Percentiles rank a stretch among this genome's conserved stretches.
Evolutionary conservation across 306 rosid genomes (phyloP).

Genomic region (Malus fusca): DNA sequence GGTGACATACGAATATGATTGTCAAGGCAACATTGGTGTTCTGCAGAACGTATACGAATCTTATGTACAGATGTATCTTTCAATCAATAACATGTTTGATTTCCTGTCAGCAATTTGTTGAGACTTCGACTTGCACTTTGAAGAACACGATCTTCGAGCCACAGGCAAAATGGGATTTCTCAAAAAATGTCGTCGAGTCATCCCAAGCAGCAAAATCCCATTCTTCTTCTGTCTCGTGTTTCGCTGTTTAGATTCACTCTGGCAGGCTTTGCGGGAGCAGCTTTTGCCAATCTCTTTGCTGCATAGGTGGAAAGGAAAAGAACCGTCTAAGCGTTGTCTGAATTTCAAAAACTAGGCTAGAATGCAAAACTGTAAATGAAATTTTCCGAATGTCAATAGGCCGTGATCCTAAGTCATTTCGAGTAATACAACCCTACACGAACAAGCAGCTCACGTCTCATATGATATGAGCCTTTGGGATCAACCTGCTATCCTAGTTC

Average conservation of each 20-base stretch:
- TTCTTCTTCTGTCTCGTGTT: conserved; percentile 32
- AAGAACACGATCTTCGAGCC: not conserved
- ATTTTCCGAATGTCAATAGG: not conserved
- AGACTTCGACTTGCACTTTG: not conserved
- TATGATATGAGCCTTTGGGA: not conserved
- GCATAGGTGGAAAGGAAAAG: conserved; percentile 17
- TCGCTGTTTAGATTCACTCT: conserved; percentile 43
- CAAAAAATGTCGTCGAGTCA: conserved; percentile 11
- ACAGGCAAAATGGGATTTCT: not conserved
- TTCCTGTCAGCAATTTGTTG: conserved; percentile 6
- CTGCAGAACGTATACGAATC: not conserved
- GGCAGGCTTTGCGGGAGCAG: conserved; percentile 35
- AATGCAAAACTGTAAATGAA: not conserved
- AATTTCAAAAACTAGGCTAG: not conserved
- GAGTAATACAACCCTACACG: not conserved
- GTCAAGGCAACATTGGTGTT: not conserved
- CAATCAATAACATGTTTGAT: not conserved
- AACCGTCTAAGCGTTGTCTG: not conserved
- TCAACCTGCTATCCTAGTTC: not conserved
- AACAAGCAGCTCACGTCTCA: not conserved
- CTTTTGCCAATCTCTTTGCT: conserved; percentile 63
- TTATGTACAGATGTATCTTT: not conserved
- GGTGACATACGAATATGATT: not conserved
- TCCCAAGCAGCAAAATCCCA: conserved; percentile 45
- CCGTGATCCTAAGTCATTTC: not conserved